Evolutionary conservation across 2,329 filamentous ascomycete genomes (phyloP), one percentile per base, ranked within the genome.

Genomic region (Arachnomyces sp.): DNA sequence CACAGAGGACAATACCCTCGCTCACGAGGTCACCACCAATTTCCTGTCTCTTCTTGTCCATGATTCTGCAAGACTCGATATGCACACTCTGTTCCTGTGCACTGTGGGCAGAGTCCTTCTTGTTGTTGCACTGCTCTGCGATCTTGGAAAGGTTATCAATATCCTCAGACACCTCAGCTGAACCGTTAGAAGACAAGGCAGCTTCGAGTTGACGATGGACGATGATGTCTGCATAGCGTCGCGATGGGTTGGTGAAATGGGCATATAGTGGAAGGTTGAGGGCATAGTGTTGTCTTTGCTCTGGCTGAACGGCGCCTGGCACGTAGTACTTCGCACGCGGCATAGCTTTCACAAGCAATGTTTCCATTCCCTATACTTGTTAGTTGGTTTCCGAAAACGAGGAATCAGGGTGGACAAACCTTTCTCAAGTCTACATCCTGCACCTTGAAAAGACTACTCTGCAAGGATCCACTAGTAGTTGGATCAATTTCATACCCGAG

Each of bases 11-110:
- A 54, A 98, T 90, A 51, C 92, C 92, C 61, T 96, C 90, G 54
- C 84, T 88, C 60, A 98, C 88, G 39, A 98, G 76, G 50, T 98
- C 92, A 35, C 87, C 88, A 48, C 90, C 88, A 51, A 80, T 76
- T 52, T 93, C 85, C 59, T 87, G 81, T 50, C 85, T 81, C 64
- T 83, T 84, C 70, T 85, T 88, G 67, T 96, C 89, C 85, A 98
- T 95, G 54, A 80, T 82, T 52, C 92, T 84, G 72, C 92, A 98
- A 4, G 90, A 87, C 61, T 96, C 92, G 48, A 98, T 95, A 67
- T 98, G 92, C 36, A 98, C 88, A 63, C 92, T 96, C 69, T 98
- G 92, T 64, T 98, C 92, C 63, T 98, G 92, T 11, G 92, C 92
- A 56, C 87, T 92, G 67, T 94, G 90, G 1, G 92, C 88, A 9